phyloP scores from a whole-genome alignment of 129 eudicot genomes.

The Scalesia atractyloides region DNA sequence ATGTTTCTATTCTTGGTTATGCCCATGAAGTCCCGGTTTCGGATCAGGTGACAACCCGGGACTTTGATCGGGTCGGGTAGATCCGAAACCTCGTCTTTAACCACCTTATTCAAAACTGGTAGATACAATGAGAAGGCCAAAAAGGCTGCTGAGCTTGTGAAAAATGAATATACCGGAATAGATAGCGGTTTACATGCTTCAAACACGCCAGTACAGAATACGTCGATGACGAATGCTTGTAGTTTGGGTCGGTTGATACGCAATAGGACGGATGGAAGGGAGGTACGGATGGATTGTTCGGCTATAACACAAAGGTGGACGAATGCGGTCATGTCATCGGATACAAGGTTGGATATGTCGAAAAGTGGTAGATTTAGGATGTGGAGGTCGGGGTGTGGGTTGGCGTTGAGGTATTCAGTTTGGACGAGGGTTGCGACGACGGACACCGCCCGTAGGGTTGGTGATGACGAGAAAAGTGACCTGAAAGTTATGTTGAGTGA shows the following conservation, averaged over 20 bases:
- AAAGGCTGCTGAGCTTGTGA: conserved; percentile 31
- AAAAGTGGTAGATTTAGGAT: conserved; percentile 44
- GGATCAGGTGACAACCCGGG: conserved; percentile 49
- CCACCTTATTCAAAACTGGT: conserved; percentile 37
- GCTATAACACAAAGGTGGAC: conserved; percentile 21
- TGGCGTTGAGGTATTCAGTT: conserved; percentile 30
- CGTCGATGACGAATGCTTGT: conserved; percentile 42
- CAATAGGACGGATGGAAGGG: conserved; percentile 27
- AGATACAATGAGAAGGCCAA: conserved; percentile 41
- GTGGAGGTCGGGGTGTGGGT: conserved; percentile 34
- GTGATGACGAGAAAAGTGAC: conserved; percentile 52
- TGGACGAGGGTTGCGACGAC: conserved; percentile 32
- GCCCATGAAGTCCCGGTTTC: conserved; percentile 37
- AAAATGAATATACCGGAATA: conserved; percentile 43
- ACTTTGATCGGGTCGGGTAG: conserved; percentile 35
- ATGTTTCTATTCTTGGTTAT: conserved; percentile 32
- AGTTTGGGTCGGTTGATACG: conserved; percentile 18
- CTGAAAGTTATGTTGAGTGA: conserved; percentile 30
- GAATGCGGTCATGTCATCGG: conserved; percentile 14
- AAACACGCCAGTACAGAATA: conserved; percentile 43
- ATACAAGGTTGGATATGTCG: conserved; percentile 31
- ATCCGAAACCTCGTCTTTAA: conserved; percentile 50
- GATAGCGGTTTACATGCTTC: conserved; percentile 31
- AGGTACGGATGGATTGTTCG: conserved; percentile 39
- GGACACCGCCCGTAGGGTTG: too few species aligned